These are phyloP conservation scores for Blastobotrys petasosporus DNA, from an alignment of 1,139 yeast genomes.

Conservation along the genomic window DNA sequence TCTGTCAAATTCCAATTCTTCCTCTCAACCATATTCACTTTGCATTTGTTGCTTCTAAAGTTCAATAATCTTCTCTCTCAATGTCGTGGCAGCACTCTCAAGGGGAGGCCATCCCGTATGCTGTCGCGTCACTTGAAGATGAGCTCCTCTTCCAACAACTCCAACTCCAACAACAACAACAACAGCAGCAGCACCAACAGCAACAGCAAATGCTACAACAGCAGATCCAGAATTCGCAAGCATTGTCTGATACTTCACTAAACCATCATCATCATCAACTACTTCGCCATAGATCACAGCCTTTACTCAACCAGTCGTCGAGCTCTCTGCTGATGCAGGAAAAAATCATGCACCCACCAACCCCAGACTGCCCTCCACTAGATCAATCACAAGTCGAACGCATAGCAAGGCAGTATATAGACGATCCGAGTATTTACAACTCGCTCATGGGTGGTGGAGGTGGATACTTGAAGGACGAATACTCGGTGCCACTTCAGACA, in stretches of 20 bases:
- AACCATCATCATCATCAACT: not conserved
- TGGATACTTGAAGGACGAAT: too few species aligned
- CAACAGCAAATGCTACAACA: conserved; percentile 6
- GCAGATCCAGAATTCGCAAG: conserved; percentile 4
- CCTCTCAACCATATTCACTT: not conserved
- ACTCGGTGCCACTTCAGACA: conserved; percentile 1
- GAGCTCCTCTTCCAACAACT: conserved; percentile 6
- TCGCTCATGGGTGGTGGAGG: not conserved
- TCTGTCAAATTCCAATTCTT: not conserved
- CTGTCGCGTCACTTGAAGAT: conserved; percentile 6
- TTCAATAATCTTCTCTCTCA: not conserved
- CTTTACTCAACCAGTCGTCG: not conserved
- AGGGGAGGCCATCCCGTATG: conserved; percentile 6
- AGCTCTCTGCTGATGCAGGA: conserved; percentile 5
- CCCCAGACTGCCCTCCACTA: conserved; percentile 8
- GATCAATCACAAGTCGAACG: conserved; percentile 8
- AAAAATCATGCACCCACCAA: conserved; percentile 8
- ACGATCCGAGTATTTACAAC: conserved; percentile 4
- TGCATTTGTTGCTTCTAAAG: not conserved
- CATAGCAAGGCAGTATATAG: conserved; percentile 7
- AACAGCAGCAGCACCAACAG: not conserved
- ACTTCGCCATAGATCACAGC: conserved; percentile 1
- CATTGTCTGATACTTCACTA: conserved; percentile 6
- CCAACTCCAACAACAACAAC: conserved; percentile 5
- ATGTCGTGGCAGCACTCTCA: conserved; percentile 9